Base-by-base conservation (phyloP, 2,329 filamentous ascomycete genomes). In the Bipolaris oryzae region DNA sequence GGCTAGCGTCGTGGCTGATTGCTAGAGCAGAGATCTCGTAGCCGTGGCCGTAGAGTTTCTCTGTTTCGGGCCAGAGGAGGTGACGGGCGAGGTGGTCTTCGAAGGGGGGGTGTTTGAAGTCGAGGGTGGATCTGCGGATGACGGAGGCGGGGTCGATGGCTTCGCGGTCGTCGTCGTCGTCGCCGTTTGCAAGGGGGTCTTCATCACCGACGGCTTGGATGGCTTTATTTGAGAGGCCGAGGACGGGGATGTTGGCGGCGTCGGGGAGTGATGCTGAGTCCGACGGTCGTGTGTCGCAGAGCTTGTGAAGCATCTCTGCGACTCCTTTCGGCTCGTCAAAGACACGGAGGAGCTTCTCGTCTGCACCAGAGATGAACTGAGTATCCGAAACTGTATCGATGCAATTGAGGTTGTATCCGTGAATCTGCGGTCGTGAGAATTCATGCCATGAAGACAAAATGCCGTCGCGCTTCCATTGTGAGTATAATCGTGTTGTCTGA, bases 391-490 rank as follows among this genome's bases (percentile, higher is more conserved):
- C 81, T 0, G 87, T 85, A 70, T 92, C 90, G 61, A 98, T 88
- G 75, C 95, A 98, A 80, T 98, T 99, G 52, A 99, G 84, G 74
- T 99, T 94, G 75, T 99, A 99, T 35, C 95, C 95, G 74, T 99
- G 95, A 63, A 99, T 99, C 74, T 99, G 95, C 3, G 95, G 95
- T 47, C 95, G 84, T 1, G 93, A 89, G 81, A 98, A 92, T 75
- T 99, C 95, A 76, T 98, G 94, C 95, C 95, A 99, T 10, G 91
- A 92, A 38, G 61, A 53, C 11, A 45, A 1, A 5, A 21, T 3
- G 3, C 66, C 69, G 3, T 71, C 67, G 28, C 81, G 80, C 58
- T 83, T 84, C 95, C 94, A 98, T 69, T 87, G 81, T 1, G 91
- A 89, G 74, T 94, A 91, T 18, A 98, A 82, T 46, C 95, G 85